phyloP scores from a whole-genome alignment of 2,329 filamentous ascomycete genomes.

The Coniella vitis region DNA sequence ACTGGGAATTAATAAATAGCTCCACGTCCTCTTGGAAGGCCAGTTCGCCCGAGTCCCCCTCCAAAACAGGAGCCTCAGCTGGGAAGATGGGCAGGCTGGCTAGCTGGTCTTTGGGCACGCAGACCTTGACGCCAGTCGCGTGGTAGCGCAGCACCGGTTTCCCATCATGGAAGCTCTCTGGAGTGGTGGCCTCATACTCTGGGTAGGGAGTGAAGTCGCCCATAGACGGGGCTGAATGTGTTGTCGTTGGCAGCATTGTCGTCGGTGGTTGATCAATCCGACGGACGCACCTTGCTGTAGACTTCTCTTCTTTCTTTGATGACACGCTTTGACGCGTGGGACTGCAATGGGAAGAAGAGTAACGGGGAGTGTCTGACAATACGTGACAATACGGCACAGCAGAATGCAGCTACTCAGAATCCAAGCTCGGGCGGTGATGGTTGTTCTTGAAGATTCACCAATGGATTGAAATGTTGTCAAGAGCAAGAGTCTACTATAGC shows the following conservation, averaged over 20 bases:
- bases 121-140: conserved; percentile 48
- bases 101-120: conserved; percentile 46
- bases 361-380: no score
- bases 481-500: background rate
- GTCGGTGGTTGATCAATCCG: background rate
- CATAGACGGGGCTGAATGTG: conserved; percentile 48
- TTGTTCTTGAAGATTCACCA: no score
- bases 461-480: background rate
- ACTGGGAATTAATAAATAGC: conserved; percentile 55
- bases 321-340: no score
- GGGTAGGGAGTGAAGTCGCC: conserved; percentile 57
- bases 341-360: no score
- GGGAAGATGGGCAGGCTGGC: conserved; percentile 49
- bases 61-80: conserved; percentile 28
- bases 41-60: conserved; percentile 30
- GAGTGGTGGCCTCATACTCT: conserved; percentile 67
- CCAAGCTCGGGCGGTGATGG: no score
- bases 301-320: no score
- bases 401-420: no score
- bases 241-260: conserved; percentile 44
- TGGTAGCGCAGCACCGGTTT: conserved; percentile 67
- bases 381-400: no score
- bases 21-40: conserved; percentile 43
- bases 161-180: conserved; percentile 62
- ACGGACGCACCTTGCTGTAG: background rate